These are phyloP conservation scores for Solanum chiquidenum DNA, from an alignment of 257 asterid genomes.

Conservation along the genomic window DNA sequence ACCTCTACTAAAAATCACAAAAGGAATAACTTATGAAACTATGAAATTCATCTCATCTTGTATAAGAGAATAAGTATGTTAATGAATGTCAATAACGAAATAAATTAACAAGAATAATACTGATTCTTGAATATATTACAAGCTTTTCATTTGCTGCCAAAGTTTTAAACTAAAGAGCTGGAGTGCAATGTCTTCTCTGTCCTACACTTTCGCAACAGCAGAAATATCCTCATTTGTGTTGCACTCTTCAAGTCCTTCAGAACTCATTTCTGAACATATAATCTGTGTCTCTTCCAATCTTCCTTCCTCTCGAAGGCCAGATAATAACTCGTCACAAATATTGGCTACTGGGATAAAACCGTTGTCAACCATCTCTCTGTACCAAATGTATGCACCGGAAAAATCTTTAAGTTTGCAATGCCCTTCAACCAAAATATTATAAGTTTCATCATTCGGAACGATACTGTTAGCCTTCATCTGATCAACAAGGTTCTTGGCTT, in stretches of 20 bases:
- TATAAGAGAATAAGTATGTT: background rate
- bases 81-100: background rate
- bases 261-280: slow-evolving; percentile 50
- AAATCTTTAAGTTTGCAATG: slow-evolving; percentile 50
- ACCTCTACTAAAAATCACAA: too few relatives aligned
- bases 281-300: slow-evolving; percentile 35
- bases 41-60: background rate
- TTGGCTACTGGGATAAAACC: slow-evolving; percentile 36
- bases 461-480: slow-evolving; percentile 44
- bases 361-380: slow-evolving; percentile 43
- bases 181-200: background rate
- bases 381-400: slow-evolving; percentile 51
- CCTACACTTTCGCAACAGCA: slow-evolving; percentile 13
- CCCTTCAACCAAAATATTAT: slow-evolving; percentile 43
- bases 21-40: background rate
- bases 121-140: background rate
- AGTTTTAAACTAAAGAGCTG: background rate
- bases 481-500: slow-evolving; percentile 37
- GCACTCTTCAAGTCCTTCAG: slow-evolving; percentile 37
- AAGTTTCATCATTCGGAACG: slow-evolving; percentile 40
- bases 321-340: slow-evolving; percentile 33
- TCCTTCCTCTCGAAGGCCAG: slow-evolving; percentile 49
- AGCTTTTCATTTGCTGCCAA: background rate
- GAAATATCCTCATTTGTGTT: slow-evolving; percentile 18
- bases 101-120: background rate